phyloP scores from a whole-genome alignment of 805 yeast genomes.

The Kodamaea restingae region DNA sequence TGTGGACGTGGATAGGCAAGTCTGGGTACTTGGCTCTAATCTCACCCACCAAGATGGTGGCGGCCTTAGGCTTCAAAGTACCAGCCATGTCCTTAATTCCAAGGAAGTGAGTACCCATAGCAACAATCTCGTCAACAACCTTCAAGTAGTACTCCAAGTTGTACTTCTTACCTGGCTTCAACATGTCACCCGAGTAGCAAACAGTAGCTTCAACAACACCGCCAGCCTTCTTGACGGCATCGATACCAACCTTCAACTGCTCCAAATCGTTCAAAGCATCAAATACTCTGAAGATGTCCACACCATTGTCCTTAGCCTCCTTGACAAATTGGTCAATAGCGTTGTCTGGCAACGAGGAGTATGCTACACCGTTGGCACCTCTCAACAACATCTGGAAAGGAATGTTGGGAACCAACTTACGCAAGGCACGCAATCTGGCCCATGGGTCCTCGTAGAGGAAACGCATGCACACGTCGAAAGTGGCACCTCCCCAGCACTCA shows the following conservation, averaged over 20 bases:
- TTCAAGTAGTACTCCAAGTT: constrained; percentile 84
- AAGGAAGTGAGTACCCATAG: constrained; percentile 92
- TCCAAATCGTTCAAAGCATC: constrained; percentile 97
- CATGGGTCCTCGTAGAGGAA: constrained; percentile 98
- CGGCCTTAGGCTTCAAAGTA: constrained; percentile 94
- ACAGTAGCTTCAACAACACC: constrained; percentile 99
- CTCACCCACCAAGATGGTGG: constrained; percentile 70
- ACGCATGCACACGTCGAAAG: constrained; percentile 98
- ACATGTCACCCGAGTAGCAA: constrained; percentile 99
- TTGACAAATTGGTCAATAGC: constrained; percentile 96
- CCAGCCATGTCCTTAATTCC: constrained; percentile 99
- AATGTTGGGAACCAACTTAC: constrained; percentile 91
- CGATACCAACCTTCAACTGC: constrained; percentile 95
- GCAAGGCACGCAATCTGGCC: constrained; percentile 86
- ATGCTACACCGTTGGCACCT: constrained; percentile 99
- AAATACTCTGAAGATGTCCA: constrained; percentile 95
- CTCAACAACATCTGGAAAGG: constrained; percentile 99
- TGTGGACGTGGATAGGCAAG: constrained; percentile 96
- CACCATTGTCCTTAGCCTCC: constrained; percentile 94
- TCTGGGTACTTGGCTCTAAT: constrained; percentile 86
- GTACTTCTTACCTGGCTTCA: constrained; percentile 92
- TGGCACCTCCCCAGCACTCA: constrained; percentile 99
- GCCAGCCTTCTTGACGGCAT: constrained; percentile 96
- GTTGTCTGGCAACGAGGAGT: constrained; percentile 95
- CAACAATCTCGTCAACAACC: constrained; percentile 78